A percentile compares a stretch with the other conserved stretches of the same genome.
Evolutionary conservation across 2,329 filamentous ascomycete species (phyloP).

Genomic region (Clonostachys chloroleuca): DNA sequence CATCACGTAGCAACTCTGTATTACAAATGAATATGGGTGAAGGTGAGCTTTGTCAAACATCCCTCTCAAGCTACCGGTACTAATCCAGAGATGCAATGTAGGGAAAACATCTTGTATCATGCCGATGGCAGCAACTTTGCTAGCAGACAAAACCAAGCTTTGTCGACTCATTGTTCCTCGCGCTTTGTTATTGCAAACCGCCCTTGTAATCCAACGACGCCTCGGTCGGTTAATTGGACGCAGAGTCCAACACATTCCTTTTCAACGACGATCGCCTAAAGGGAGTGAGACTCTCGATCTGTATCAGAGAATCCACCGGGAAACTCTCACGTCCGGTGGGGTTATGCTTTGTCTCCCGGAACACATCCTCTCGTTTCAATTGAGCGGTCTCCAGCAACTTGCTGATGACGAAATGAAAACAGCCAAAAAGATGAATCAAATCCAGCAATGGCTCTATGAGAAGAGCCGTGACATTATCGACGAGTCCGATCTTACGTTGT

Average conservation of each 20-base stretch:
- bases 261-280: conserved; percentile 37
- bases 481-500: conserved; percentile 59
- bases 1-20: conserved; percentile 36
- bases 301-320: conserved; percentile 17
- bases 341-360: conserved; percentile 58
- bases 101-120: conserved; percentile 68
- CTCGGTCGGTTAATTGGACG: conserved; percentile 46
- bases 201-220: conserved; percentile 47
- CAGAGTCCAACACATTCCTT: conserved; percentile 49
- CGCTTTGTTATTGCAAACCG: conserved; percentile 50
- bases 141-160: conserved; percentile 46
- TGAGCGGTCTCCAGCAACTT: conserved; percentile 46
- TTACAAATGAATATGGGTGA: conserved; percentile 68
- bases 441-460: conserved; percentile 41
- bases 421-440: conserved; percentile 40
- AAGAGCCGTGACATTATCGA: conserved; percentile 53
- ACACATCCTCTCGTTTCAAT: conserved; percentile 55
- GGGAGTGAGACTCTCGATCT: conserved; percentile 29
- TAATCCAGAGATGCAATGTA: conserved; percentile 23
- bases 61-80: neutral
- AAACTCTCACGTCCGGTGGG: conserved; percentile 39
- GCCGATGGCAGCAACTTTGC: conserved; percentile 51
- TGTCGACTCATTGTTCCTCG: conserved; percentile 58
- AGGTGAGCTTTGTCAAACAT: conserved; percentile 22
- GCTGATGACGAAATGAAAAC: conserved; percentile 15